Base-by-base conservation (phyloP, 768 basidiomycete genomes). In the Suillus ampliporus region DNA sequence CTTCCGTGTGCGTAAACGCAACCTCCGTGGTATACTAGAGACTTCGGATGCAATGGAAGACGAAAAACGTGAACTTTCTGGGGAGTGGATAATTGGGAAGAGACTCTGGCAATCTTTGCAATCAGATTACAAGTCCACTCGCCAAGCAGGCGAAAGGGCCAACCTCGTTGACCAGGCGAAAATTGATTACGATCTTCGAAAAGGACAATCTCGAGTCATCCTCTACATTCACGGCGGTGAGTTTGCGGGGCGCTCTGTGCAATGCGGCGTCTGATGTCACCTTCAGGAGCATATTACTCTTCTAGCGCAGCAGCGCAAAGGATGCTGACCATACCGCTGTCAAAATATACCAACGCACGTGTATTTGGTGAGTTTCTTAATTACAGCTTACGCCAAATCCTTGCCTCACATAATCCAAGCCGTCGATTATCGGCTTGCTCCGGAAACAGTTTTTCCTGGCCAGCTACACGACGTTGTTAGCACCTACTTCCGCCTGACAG, bases 51-150 rank as follows among this genome's bases (percentile, higher is more conserved):
- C 80, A 5, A 71, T 81, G 19, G 97, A 99, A 75, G 82, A 82
- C 11, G 96, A 95, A 38, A 74, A 70, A 10, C 85, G 97, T 5
- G 92, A 96, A 70, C 82, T 99, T 35, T 88, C 88, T 1, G 97
- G 95, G 1, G 97, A 99, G 80, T 99, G 97, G 97, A 89, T 99
- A 26, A 91, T 98, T n/a, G 94, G 94, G 40, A 91, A 91, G 74
- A 87, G 86, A 65, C 86, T 96, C 0, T 99, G 97, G 97, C 88
- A 88, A 65, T 80, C 87, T 34, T 80, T 97, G 67, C 95, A 97
- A 70, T 79, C 83, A 17, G 94, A 96, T 69, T 92, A 92, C 86
- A 88, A 84, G 70, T 80, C 83, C 19, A 72, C 80, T n/a, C 73
- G 74, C 63, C 63, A 53, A 61, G 71, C 68, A 44, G 65, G 61